These are phyloP conservation scores for Daldinia sp. DNA, from an alignment of 2,329 filamentous ascomycete genomes.

Conservation along the genomic window DNA sequence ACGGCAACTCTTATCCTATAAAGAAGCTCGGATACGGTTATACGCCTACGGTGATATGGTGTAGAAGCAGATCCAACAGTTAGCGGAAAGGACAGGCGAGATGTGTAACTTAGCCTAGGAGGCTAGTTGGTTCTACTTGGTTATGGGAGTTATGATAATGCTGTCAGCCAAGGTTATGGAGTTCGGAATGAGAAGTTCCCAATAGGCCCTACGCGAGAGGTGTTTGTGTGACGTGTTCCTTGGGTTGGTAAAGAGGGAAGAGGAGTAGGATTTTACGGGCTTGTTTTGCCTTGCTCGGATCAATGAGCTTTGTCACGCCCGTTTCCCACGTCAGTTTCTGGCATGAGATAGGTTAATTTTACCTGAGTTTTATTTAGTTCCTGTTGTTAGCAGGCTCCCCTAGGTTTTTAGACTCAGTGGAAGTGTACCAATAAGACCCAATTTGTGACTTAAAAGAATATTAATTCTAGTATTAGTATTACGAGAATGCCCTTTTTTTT, in stretches of 20 bases:
- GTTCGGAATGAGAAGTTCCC: constrained; percentile 24
- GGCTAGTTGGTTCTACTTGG: constrained; percentile 3
- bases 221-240: constrained; percentile 30
- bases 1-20: constrained; percentile 2
- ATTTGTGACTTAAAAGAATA: not conserved
- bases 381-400: not conserved
- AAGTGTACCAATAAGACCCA: not conserved
- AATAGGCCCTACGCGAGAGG: constrained; percentile 10
- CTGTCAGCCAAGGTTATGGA: constrained; percentile 8
- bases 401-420: not conserved
- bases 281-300: constrained; percentile 29
- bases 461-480: too few relatives aligned
- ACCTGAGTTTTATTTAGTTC: not conserved
- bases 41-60: constrained; percentile 37
- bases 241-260: constrained; percentile 32
- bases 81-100: constrained; percentile 17
- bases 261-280: constrained; percentile 10
- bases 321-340: constrained; percentile 21
- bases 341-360: not conserved
- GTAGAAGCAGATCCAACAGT: constrained; percentile 24
- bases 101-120: constrained; percentile 5
- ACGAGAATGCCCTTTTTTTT: too few relatives aligned
- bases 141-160: not conserved
- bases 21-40: constrained; percentile 20
- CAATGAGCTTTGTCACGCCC: constrained; percentile 24